Base-by-base conservation (phyloP, 2,329 filamentous ascomycete genomes). In the Aspergillaceae sp. region DNA sequence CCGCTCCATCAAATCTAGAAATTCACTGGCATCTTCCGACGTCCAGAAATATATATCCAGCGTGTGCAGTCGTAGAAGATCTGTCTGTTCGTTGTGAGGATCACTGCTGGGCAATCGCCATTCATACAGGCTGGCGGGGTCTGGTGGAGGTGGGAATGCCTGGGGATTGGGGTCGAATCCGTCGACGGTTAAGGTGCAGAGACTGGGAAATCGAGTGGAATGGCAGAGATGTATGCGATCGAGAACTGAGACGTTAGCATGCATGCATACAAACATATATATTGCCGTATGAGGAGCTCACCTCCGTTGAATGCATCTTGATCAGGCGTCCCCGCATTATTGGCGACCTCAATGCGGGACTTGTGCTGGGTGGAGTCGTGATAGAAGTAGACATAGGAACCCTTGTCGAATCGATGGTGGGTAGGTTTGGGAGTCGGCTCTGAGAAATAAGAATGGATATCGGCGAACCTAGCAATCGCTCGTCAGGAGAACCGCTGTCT, bases 41-140 rank as follows among this genome's bases (percentile, higher is more conserved):
- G 75, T 80, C 80, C 80, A 84, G 54, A 83, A 76, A 55, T 84
- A 84, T 11, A 83, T 60, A 53, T 84, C 80, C 11, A 83, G 47
- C 0, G 78, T 79, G 56, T 83, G 78, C 4, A 84, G 62, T 44
- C 72, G 74, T 29, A 61, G 51, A 54, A 78, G 71, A 48, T 75
- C 74, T 48, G 73, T 74, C 45, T 72, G 74, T 45, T 76, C 70
- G 50, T 75, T 74, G 41, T 68, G 69, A 2, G 73, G 68, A 50
- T 81, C 76, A 42, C 66, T 70, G 11, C 68, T 70, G 4, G 76
- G 73, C 8, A 83, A 66, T 50, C 76, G 73, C 80, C 80, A 84
- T 62, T 81, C 70, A 47, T 67, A 61, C 9, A 62, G 59, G 44
- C 59, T 60, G 11, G 40, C 9, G 2, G 55, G 45, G 38, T 49